These are phyloP conservation scores for Astragalus glycyphyllos DNA, from an alignment of 306 rosid species.

Conservation along the genomic window DNA sequence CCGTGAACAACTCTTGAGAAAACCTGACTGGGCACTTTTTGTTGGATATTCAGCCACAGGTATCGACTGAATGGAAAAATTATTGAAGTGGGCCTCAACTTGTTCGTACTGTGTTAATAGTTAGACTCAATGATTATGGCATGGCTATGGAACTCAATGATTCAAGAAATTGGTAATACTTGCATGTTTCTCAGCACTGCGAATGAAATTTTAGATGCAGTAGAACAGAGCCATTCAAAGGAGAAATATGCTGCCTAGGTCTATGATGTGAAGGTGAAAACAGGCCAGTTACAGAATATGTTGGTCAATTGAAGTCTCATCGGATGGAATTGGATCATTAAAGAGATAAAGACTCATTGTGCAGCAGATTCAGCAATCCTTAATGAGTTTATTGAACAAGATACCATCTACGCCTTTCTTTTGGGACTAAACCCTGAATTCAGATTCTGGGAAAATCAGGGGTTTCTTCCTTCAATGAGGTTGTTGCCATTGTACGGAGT, in stretches of 20 bases:
- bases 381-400: background rate
- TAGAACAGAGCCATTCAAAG: constrained; percentile 13
- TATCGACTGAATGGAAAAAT: background rate
- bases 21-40: background rate
- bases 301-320: background rate
- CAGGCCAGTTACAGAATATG: background rate
- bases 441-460: background rate
- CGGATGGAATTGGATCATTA: constrained; percentile 17
- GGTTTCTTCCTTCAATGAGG: background rate
- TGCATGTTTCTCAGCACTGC: background rate
- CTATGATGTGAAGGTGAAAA: constrained; percentile 1
- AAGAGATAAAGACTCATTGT: background rate
- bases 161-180: constrained; percentile 11
- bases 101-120: background rate
- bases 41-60: background rate
- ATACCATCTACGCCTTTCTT: background rate
- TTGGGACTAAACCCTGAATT: background rate
- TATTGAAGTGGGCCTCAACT: constrained; percentile 8
- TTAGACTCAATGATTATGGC: constrained; percentile 15
- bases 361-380: background rate
- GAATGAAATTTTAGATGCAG: background rate
- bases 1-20: background rate
- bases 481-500: background rate
- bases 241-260: background rate
- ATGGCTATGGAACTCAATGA: constrained; percentile 9